Conservation (phyloP, 192 early-diverging fungal species). For the Rhizophagus prolifer region DNA sequence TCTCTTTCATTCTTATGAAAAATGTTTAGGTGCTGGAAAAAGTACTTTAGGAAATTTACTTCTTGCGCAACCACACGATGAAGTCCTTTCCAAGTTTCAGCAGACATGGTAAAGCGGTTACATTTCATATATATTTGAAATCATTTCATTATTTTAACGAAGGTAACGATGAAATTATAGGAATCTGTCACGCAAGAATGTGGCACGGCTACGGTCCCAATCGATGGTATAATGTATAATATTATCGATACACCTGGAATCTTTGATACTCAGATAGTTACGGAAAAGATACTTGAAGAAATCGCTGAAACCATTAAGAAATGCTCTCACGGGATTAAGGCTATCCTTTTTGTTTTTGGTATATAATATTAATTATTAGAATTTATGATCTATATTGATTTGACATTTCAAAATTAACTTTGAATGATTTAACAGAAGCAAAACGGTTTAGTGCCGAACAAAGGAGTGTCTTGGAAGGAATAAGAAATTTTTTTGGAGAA, state of each 20-base stretch:
- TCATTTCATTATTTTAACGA: not conserved
- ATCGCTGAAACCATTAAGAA: not conserved
- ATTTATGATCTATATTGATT: not conserved
- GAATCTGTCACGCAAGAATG: not conserved
- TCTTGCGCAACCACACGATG: not conserved
- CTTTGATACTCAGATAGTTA: constrained; percentile 1
- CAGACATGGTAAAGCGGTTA: not conserved
- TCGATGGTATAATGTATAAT: not conserved
- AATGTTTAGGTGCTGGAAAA: constrained; percentile 25
- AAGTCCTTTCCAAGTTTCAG: constrained; percentile 12
- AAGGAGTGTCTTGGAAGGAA: not conserved
- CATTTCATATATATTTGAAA: not conserved
- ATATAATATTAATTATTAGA: not conserved
- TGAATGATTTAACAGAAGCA: constrained; percentile 7
- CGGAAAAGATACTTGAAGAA: not conserved
- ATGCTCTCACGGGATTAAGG: constrained; percentile 15
- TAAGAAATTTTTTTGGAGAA: constrained; percentile 9
- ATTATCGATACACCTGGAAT: constrained; percentile 20
- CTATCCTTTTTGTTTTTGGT: constrained; percentile 27
- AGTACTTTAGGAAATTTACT: constrained; percentile 26
- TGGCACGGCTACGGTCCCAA: not conserved
- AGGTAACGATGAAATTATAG: not conserved
- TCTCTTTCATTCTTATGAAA: not conserved
- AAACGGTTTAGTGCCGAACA: constrained; percentile 12
- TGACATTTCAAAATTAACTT: not conserved